Base-by-base conservation (phyloP, 495 filamentous ascomycete species). In the Massariosphaeria phaeospora region DNA sequence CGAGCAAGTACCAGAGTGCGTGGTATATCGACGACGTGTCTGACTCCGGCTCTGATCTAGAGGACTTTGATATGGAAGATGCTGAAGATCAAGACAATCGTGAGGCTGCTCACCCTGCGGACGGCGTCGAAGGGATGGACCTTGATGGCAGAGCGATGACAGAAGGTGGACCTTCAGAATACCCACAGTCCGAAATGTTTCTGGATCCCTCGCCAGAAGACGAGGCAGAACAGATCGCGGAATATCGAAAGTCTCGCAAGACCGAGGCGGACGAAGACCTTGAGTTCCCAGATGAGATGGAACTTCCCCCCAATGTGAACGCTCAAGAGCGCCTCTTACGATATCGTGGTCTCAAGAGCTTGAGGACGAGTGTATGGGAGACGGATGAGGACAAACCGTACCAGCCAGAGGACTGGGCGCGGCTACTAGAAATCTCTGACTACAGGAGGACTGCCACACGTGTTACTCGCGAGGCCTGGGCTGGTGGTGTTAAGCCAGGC, bases 221-320 rank as follows among this genome's bases (percentile, higher is more conserved):
- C 17, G 91, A 97, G 65, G 84, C 83, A 30, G 75, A 78, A 56
- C 77, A 91, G 53, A 73, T 98, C 35, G 84, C 77, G 23, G 86
- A 83, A 24, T 98, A 89, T 69, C 81, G 93, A 11, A 74, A 77
- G 25, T 83, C 79, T 46, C 87, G 90, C 51, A 77, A 79, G 25
- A 81, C 79, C 21, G 89, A 96, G 60, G 88, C 83, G 18, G 75
- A 87, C 47, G 91, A 97, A 20, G 91, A 98, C 66, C 78, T 85
- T 15, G 91, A 96, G 61, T 98, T 97, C 72, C 93, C 93, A 3
- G 93, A 98, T 55, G 93, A 98, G 69, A 91, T 97, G 62, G 93
- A 98, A 68, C 76, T 98, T 35, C 88, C 85, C 59, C 93, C 94
- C 0, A 82, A 91, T 44, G 89, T 91, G 1, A 75, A 87, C 34